Evolutionary conservation across 192 early-diverging fungal genomes (phyloP).

Genomic region (Coemansia sp.): DNA sequence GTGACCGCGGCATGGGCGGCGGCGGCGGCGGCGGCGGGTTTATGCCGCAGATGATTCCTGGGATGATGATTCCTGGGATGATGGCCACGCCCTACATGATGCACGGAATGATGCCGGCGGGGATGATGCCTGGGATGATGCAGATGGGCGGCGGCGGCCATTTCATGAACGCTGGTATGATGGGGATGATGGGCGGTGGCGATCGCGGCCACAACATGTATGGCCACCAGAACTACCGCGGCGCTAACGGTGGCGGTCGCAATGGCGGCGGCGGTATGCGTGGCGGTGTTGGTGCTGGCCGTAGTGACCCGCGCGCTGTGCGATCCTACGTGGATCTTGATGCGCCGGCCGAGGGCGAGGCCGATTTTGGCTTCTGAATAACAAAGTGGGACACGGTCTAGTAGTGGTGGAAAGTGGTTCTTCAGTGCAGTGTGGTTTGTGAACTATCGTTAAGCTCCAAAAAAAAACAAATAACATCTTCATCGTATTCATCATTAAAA

Average conservation of each 20-base stretch:
- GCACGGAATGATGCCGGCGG: slow-evolving; percentile 36
- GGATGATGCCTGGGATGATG: slow-evolving; percentile 51
- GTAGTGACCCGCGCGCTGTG: slow-evolving; percentile 71
- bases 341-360: slow-evolving; percentile 75
- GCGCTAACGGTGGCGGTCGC: slow-evolving; percentile 8
- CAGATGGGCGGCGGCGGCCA: slow-evolving; percentile 54
- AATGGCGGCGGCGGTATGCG: slow-evolving; percentile 14
- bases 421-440: no score
- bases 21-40: slow-evolving; percentile 14
- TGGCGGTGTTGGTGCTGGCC: slow-evolving; percentile 11
- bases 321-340: slow-evolving; percentile 88
- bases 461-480: not conserved
- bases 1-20: slow-evolving; percentile 16
- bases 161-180: slow-evolving; percentile 44
- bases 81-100: slow-evolving; percentile 49
- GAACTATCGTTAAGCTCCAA: no score
- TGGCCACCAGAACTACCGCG: slow-evolving; percentile 24
- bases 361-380: slow-evolving; percentile 58
- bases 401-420: no score
- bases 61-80: slow-evolving; percentile 56
- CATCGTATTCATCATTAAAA: no score
- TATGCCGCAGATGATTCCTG: slow-evolving; percentile 51
- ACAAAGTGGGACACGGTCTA: no score
- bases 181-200: slow-evolving; percentile 41
- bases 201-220: slow-evolving; percentile 45